Evolutionary conservation across 345 rosid genomes (phyloP).

Genomic region (Citropsis articulata): DNA sequence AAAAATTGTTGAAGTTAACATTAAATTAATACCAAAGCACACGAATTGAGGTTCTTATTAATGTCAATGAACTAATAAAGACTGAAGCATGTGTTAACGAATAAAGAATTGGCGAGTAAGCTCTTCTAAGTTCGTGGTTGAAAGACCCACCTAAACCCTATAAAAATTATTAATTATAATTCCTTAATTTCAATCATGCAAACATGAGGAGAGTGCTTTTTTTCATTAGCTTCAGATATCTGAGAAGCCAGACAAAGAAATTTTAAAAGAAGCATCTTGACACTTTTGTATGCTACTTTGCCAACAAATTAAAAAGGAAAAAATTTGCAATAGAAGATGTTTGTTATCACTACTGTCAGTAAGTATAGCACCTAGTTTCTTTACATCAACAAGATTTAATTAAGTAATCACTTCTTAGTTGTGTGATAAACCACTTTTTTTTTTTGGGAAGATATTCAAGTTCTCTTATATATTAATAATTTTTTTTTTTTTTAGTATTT

Average conservation of each 20-base stretch:
- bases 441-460: too few species aligned
- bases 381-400: background rate
- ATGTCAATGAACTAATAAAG: conserved; percentile 6
- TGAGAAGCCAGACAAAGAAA: conserved; percentile 18
- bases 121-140: conserved; percentile 10
- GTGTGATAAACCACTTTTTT: background rate
- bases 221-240: conserved; percentile 12
- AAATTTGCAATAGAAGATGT: conserved; percentile 8
- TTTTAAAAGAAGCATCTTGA: conserved; percentile 32
- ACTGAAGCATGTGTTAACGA: conserved; percentile 3
- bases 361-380: background rate
- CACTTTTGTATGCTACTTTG: conserved; percentile 41
- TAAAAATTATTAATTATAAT: conserved; percentile 15
- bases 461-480: too few species aligned
- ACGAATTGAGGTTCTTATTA: conserved; percentile 3
- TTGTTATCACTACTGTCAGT: conserved; percentile 7
- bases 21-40: conserved; percentile 6
- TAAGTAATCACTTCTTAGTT: background rate
- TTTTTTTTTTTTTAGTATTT: too few species aligned
- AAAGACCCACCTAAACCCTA: conserved; percentile 28
- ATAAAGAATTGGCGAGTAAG: background rate
- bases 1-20: background rate
- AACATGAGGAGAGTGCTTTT: conserved; percentile 40
- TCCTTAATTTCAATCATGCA: conserved; percentile 45
- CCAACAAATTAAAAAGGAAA: conserved; percentile 34